phyloP scores from a whole-genome alignment of 768 basidiomycete species.

The Amanita rubescens region DNA sequence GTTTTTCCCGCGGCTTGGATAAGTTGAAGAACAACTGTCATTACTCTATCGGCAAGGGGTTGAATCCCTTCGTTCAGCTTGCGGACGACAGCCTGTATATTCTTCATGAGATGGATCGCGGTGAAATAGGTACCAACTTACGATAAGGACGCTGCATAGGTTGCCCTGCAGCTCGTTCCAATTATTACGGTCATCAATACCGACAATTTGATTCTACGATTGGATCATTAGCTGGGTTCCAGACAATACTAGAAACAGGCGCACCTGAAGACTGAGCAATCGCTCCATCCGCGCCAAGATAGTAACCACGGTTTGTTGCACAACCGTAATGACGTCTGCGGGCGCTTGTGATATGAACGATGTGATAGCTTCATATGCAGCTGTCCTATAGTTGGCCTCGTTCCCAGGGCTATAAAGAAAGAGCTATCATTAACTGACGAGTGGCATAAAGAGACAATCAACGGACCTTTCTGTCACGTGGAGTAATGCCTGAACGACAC shows the following conservation, averaged over 20 bases:
- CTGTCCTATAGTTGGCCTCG: slow-evolving; percentile 88
- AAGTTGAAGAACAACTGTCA: slow-evolving; percentile 83
- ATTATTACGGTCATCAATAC: slow-evolving; percentile 93
- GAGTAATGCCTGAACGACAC: slow-evolving; percentile 76
- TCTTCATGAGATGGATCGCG: slow-evolving; percentile 1
- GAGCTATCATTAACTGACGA: slow-evolving; percentile 9
- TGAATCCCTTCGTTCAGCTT: slow-evolving; percentile 78
- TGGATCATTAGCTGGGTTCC: neutral
- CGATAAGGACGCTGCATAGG: slow-evolving; percentile 84
- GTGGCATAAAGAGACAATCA: neutral
- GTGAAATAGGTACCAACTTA: slow-evolving; percentile 29
- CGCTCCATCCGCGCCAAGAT: slow-evolving; percentile 90
- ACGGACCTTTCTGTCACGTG: slow-evolving; percentile 81
- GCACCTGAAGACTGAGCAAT: slow-evolving; percentile 73
- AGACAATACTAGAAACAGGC: slow-evolving; percentile 14
- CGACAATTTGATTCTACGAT: slow-evolving; percentile 81
- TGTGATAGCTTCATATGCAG: slow-evolving; percentile 93
- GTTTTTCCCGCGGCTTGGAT: slow-evolving; percentile 87
- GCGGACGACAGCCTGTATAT: slow-evolving; percentile 67
- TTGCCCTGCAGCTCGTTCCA: slow-evolving; percentile 99
- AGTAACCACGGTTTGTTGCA: slow-evolving; percentile 74
- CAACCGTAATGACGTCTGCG: slow-evolving; percentile 68
- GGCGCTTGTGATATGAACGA: slow-evolving; percentile 80
- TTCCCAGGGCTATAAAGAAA: slow-evolving; percentile 59
- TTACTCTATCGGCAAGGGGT: slow-evolving; percentile 88